Base-by-base conservation (phyloP, 2,329 filamentous ascomycete genomes). In the Xylariaceae sp. region DNA sequence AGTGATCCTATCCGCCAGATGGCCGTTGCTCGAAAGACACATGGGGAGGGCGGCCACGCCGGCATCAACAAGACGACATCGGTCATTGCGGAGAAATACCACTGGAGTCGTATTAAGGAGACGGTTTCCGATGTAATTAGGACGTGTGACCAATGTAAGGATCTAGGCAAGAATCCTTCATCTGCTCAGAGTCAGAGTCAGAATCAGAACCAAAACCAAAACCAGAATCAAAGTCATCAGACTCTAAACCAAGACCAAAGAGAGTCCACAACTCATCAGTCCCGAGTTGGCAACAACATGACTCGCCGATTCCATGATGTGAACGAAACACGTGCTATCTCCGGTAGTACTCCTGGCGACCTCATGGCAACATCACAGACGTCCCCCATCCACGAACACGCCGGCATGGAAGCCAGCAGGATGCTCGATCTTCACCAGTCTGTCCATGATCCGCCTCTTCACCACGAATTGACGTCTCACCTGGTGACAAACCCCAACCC, bases 31-130 rank as follows among this genome's bases (percentile, higher is more conserved):
- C 80, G 88, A 45, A 77, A 80, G 55, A 80, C 91, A 39, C 94
- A 99, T 72, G 77, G 84, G 51, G 73, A 78, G 54, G 72, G 75
- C 53, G 80, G 86, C 42, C 94, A 99, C 68, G 90, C 88, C 5
- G 94, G 94, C 50, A 97, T 97, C 77, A 99, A 99, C 77, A 96
- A 96, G 76, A 97, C 92, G 0, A 97, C 92, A 1, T 91, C 92
- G 26, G 87, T 85, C 26, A 96, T 99, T 65, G 90, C 92, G 8
- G 89, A 96, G 68, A 88, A 87, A 67, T 96, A 92, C 69, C 94
- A 97, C 73, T 99, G 94, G 94, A 91, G 95, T 47, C 84, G 92
- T 58, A 97, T 97, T 75, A 99, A 97, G 71, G 91, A 96, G 73
- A 97, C 92, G 0, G 94, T 96, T 58, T 94, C 88, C 69, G 86